phyloP scores from a whole-genome alignment of 2,329 filamentous ascomycete species.

The Myriangium duriaei region DNA sequence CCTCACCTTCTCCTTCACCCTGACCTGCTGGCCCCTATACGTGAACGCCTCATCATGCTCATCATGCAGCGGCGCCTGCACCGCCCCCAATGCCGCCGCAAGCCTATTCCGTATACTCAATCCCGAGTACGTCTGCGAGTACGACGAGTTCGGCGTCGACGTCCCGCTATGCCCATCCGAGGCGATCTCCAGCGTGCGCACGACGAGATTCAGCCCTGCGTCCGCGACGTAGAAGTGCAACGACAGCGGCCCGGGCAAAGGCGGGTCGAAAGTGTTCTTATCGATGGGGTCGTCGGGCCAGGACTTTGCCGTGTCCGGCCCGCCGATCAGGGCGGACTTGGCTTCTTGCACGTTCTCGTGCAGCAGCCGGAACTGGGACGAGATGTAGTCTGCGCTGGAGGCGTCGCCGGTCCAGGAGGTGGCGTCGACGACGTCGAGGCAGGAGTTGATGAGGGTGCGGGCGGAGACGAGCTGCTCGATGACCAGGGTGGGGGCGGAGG shows the following conservation, averaged over 20 bases:
- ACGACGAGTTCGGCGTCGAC: conserved; percentile 20
- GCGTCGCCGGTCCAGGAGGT: conserved; percentile 59
- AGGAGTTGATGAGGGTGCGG: conserved; percentile 66
- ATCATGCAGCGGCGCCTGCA: conserved; percentile 31
- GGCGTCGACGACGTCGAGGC: conserved; percentile 70
- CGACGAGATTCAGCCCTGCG: conserved; percentile 46
- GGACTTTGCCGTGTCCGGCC: conserved; percentile 34
- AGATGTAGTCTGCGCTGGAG: conserved; percentile 45
- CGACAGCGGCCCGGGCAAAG: conserved; percentile 55
- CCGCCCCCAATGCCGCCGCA: conserved; percentile 32
- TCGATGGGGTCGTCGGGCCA: conserved; percentile 46
- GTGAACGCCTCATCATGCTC: conserved; percentile 68
- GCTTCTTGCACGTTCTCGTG: conserved; percentile 51
- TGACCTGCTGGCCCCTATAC: conserved; percentile 59
- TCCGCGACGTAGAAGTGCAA: conserved; percentile 50
- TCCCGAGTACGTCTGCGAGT: conserved; percentile 32
- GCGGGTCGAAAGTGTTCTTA: conserved; percentile 46
- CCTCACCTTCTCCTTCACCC: conserved; percentile 77
- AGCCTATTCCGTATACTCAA: conserved; percentile 48
- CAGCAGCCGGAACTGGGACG: conserved; percentile 44
- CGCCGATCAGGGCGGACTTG: conserved; percentile 45
- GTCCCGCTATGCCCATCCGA: conserved; percentile 19
- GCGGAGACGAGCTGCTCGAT: conserved; percentile 61
- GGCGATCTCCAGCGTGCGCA: conserved; percentile 53
- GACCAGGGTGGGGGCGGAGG: conserved; percentile 44